Conservation (phyloP, 2,329 filamentous ascomycete species). For the Exophiala alcalophila region DNA sequence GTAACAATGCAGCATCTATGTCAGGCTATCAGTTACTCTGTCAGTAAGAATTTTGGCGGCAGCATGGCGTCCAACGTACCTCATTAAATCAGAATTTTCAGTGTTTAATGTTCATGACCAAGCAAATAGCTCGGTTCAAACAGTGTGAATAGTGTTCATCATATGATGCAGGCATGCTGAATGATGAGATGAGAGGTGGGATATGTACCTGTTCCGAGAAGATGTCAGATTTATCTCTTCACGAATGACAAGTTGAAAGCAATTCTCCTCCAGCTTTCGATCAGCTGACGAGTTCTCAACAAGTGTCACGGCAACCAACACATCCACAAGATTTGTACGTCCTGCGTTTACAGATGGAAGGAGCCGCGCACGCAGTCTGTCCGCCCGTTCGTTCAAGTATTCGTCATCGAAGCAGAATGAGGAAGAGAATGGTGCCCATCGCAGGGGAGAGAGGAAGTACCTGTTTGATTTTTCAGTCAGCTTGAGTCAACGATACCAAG, state of each 20-base stretch:
- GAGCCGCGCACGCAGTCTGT: slow-evolving; percentile 57
- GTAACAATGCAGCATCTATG: slow-evolving; percentile 28
- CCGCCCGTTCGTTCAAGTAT: slow-evolving; percentile 66
- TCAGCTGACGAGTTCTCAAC: slow-evolving; percentile 70
- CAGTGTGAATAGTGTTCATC: slow-evolving; percentile 72
- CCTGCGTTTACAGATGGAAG: slow-evolving; percentile 54
- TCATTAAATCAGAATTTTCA: slow-evolving; percentile 72
- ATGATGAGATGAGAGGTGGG: slow-evolving; percentile 28
- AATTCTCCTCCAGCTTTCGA: slow-evolving; percentile 27
- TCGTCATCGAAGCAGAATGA: slow-evolving; percentile 54
- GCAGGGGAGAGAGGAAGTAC: slow-evolving; percentile 20
- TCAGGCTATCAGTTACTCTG: slow-evolving; percentile 36
- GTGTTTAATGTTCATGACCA: slow-evolving; percentile 59
- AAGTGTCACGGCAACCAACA: slow-evolving; percentile 54
- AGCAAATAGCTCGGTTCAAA: slow-evolving; percentile 57
- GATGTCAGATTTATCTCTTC: slow-evolving; percentile 23
- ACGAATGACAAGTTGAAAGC: slow-evolving; percentile 24
- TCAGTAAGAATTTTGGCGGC: no score
- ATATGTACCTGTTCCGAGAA: slow-evolving; percentile 33
- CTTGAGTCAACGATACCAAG: slow-evolving; percentile 3
- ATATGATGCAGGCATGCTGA: slow-evolving; percentile 49
- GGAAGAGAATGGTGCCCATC: slow-evolving; percentile 24
- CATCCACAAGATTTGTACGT: slow-evolving; percentile 65
- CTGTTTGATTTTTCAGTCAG: slow-evolving; percentile 26
- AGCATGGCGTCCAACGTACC: no score